Percentiles rank a stretch among this genome's conserved stretches.
These are phyloP conservation scores for Aspergillus asperescens DNA, from an alignment of 495 filamentous ascomycete genomes.

Conservation along the genomic window DNA sequence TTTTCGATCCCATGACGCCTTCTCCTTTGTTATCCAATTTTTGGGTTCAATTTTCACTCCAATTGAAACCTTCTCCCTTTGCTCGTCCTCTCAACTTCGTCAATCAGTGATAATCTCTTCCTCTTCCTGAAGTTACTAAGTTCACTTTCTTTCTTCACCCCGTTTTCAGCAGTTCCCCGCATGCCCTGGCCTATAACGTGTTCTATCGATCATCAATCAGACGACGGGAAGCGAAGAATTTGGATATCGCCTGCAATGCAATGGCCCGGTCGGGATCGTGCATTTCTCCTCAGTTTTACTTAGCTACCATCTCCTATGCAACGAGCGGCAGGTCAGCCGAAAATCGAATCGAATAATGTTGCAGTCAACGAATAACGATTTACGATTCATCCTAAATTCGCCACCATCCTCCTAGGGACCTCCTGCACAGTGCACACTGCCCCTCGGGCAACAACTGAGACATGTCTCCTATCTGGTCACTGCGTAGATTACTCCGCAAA, in stretches of 20 bases:
- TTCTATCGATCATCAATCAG: no score
- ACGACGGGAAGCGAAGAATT: no score
- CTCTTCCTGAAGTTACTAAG: no score
- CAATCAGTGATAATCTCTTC: no score
- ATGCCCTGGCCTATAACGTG: neutral
- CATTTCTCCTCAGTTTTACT: neutral
- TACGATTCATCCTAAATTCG: no score
- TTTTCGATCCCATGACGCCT: slow-evolving; percentile 6
- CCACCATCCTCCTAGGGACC: neutral
- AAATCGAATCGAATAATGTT: neutral
- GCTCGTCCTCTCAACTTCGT: neutral
- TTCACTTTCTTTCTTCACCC: no score
- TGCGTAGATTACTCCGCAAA: neutral
- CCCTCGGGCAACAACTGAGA: neutral
- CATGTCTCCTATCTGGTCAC: neutral
- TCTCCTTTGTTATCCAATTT: neutral
- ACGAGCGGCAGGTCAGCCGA: neutral
- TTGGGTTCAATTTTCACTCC: neutral
- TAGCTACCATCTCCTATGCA: neutral
- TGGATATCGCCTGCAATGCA: slow-evolving; percentile 5
- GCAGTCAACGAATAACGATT: no score
- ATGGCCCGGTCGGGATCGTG: neutral
- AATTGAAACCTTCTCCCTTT: neutral
- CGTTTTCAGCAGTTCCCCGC: slow-evolving; percentile 5
- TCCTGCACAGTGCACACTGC: neutral